A percentile compares a stretch with the other conserved stretches of the same genome.
Conservation (phyloP, 2,329 filamentous ascomycete genomes). For the Clarireedia paspali region DNA sequence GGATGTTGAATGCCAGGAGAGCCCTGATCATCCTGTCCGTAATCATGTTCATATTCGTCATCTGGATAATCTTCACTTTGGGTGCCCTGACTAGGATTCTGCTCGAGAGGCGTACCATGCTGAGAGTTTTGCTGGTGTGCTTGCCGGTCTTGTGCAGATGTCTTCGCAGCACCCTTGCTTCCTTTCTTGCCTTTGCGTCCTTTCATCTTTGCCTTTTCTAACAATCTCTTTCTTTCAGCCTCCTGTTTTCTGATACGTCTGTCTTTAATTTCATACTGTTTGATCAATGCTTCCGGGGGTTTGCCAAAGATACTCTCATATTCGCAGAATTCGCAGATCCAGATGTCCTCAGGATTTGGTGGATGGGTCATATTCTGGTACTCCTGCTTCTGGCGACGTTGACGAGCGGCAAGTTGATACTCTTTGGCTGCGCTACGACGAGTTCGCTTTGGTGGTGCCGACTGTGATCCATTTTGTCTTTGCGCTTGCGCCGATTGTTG, state of each 20-base stretch:
- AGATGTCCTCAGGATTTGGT: slow-evolving; percentile 65
- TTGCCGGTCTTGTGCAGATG: slow-evolving; percentile 22
- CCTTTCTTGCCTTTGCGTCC: slow-evolving; percentile 82
- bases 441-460: slow-evolving; percentile 47
- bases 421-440: slow-evolving; percentile 62
- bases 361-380: slow-evolving; percentile 70
- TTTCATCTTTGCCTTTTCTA: slow-evolving; percentile 94
- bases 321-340: slow-evolving; percentile 98
- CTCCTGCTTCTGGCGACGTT: slow-evolving; percentile 70
- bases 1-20: not conserved
- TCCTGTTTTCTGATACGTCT: slow-evolving; percentile 74
- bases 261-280: slow-evolving; percentile 92
- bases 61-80: slow-evolving; percentile 41
- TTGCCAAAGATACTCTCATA: slow-evolving; percentile 93
- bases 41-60: slow-evolving; percentile 43
- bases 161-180: slow-evolving; percentile 42
- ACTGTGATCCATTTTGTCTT: slow-evolving; percentile 29
- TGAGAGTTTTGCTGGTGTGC: slow-evolving; percentile 30
- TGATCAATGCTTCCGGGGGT: slow-evolving; percentile 75
- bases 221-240: slow-evolving; percentile 73
- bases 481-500: slow-evolving; percentile 32
- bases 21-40: slow-evolving; percentile 12
- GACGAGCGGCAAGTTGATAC: slow-evolving; percentile 65
- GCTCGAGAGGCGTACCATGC: slow-evolving; percentile 26
- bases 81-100: slow-evolving; percentile 30